Conservation (phyloP, 2,329 filamentous ascomycete species). For the Aaosphaeria pasadenensis region DNA sequence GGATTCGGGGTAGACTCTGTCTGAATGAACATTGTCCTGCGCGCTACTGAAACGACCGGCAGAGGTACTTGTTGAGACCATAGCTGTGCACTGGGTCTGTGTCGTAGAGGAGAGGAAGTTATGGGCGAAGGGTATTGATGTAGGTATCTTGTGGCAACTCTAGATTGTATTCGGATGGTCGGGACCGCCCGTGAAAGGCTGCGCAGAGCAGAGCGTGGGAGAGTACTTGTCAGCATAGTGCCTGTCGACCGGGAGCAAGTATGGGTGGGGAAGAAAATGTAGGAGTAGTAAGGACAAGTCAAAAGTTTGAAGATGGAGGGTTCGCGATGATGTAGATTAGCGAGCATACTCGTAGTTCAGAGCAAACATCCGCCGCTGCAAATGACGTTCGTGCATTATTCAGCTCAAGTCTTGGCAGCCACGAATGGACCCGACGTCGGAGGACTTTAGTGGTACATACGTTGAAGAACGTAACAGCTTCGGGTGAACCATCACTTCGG, state of each 20-base stretch:
- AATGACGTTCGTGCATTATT: slow-evolving; percentile 24
- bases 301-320: slow-evolving; percentile 7
- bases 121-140: slow-evolving; percentile 33
- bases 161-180: slow-evolving; percentile 17
- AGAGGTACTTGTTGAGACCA: slow-evolving; percentile 15
- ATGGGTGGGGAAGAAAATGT: background rate
- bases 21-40: slow-evolving; percentile 92
- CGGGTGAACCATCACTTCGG: too few relatives aligned
- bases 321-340: slow-evolving; percentile 7
- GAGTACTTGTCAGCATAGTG: slow-evolving; percentile 24
- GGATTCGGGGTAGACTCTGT: slow-evolving; percentile 91
- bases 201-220: slow-evolving; percentile 28
- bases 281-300: background rate
- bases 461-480: too few relatives aligned
- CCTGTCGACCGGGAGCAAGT: background rate
- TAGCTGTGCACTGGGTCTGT: slow-evolving; percentile 26
- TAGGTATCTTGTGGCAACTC: slow-evolving; percentile 32
- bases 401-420: slow-evolving; percentile 5
- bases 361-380: slow-evolving; percentile 1
- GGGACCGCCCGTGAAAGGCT: slow-evolving; percentile 22
- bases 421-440: too few relatives aligned
- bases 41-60: slow-evolving; percentile 12
- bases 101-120: slow-evolving; percentile 26
- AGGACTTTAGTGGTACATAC: too few relatives aligned
- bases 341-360: slow-evolving; percentile 10